A percentile compares a stretch with the other conserved stretches of the same genome.
Conservation (phyloP, 2,329 filamentous ascomycete species). For the Penicillium frequentans region DNA sequence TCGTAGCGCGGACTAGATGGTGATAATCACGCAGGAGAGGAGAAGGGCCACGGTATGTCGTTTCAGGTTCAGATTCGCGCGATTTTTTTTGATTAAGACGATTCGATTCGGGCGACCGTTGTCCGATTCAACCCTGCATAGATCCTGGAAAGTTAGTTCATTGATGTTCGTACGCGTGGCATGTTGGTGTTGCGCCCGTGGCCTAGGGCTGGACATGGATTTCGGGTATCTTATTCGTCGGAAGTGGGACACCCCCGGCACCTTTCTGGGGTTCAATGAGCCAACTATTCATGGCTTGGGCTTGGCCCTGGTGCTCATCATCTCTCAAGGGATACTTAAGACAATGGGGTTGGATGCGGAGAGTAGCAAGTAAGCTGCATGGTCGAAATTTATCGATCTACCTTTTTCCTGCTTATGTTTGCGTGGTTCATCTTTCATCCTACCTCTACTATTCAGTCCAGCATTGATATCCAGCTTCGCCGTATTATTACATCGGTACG, state of each 20-base stretch:
- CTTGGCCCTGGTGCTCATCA: too few species aligned
- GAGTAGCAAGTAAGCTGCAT: not conserved
- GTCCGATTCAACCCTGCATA: conserved; percentile 23
- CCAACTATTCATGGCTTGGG: too few species aligned
- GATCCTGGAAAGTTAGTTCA: conserved; percentile 1
- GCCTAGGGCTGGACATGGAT: not conserved
- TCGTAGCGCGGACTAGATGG: not conserved
- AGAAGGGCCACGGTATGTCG: not conserved
- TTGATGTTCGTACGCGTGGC: not conserved
- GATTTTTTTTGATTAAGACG: not conserved
- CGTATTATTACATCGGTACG: not conserved
- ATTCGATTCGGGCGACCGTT: not conserved
- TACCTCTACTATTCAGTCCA: not conserved
- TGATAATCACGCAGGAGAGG: not conserved
- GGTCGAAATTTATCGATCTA: not conserved
- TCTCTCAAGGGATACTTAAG: not conserved
- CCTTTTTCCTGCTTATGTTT: not conserved
- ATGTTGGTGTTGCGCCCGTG: not conserved
- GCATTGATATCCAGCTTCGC: not conserved
- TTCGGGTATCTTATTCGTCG: not conserved
- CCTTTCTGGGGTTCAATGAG: not conserved
- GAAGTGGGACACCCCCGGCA: not conserved
- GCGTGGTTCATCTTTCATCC: not conserved
- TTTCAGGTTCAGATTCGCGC: not conserved
- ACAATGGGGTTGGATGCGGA: not conserved